These are phyloP conservation scores for Panicum miliaceum DNA, from an alignment of 176 grass and related monocot genomes.

Conservation along the genomic window DNA sequence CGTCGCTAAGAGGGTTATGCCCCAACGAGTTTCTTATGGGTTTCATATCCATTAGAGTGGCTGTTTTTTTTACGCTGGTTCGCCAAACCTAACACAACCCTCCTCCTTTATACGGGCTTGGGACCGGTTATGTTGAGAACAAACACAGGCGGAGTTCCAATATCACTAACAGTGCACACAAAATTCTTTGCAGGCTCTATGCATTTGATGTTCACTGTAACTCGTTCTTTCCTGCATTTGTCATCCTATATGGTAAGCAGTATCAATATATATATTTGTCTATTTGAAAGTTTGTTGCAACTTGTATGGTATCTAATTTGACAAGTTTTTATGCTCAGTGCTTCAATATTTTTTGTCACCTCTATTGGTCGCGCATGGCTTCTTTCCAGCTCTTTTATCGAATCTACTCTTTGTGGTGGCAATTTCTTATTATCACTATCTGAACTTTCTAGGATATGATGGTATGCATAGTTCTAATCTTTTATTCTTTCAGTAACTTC, in stretches of 20 bases:
- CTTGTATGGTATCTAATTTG: slow-evolving; percentile 29
- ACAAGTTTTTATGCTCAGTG: slow-evolving; percentile 57
- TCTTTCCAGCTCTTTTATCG: slow-evolving; percentile 83
- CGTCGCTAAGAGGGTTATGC: too few species aligned
- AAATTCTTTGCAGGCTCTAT: slow-evolving; percentile 73
- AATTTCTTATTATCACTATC: slow-evolving; percentile 95
- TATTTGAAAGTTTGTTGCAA: slow-evolving; percentile 23
- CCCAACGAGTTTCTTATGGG: too few species aligned
- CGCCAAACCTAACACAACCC: too few species aligned
- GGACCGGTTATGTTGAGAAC: too few species aligned
- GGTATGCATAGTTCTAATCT: slow-evolving; percentile 54
- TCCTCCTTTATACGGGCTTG: too few species aligned
- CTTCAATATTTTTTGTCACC: slow-evolving; percentile 94
- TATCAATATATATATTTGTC: slow-evolving; percentile 9
- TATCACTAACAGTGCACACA: slow-evolving; percentile 2
- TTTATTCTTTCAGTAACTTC: neutral
- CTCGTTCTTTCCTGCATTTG: slow-evolving; percentile 95
- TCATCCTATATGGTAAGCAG: slow-evolving; percentile 88
- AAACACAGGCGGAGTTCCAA: too few species aligned
- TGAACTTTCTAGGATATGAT: slow-evolving; percentile 98
- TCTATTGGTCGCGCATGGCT: slow-evolving; percentile 86
- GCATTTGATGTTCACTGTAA: slow-evolving; percentile 99
- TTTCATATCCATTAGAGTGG: too few species aligned
- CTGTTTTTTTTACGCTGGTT: too few species aligned
- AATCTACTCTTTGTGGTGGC: slow-evolving; percentile 89